These are phyloP conservation scores for Epichloe aotearoae DNA, from an alignment of 2,329 filamentous ascomycete species.

Conservation along the genomic window DNA sequence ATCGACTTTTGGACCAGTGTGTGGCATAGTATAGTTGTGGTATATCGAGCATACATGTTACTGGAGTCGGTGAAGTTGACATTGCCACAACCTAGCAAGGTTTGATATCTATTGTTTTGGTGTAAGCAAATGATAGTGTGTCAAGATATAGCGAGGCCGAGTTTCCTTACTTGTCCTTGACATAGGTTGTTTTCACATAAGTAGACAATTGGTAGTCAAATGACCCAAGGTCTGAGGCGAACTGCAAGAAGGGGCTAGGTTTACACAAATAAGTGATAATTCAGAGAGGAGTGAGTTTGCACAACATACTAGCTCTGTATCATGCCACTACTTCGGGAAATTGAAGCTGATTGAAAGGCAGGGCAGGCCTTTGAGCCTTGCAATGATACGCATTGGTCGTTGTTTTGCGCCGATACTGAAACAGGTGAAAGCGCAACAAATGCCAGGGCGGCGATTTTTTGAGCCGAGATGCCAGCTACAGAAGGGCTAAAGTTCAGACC, in stretches of 20 bases:
- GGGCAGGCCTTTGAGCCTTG: slow-evolving; percentile 56
- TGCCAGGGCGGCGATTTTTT: slow-evolving; percentile 9
- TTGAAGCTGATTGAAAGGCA: slow-evolving; percentile 58
- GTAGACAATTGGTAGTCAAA: slow-evolving; percentile 65
- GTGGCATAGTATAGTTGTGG: slow-evolving; percentile 85
- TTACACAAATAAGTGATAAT: slow-evolving; percentile 2
- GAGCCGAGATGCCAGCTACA: background rate
- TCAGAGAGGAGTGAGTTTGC: background rate
- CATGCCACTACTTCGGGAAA: slow-evolving; percentile 49
- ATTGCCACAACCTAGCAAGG: slow-evolving; percentile 64
- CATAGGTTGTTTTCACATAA: slow-evolving; percentile 65
- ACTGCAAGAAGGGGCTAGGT: slow-evolving; percentile 67
- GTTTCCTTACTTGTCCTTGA: slow-evolving; percentile 54
- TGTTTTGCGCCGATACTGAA: slow-evolving; percentile 23
- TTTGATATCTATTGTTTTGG: slow-evolving; percentile 52
- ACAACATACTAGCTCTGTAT: slow-evolving; percentile 50
- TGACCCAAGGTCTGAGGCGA: slow-evolving; percentile 58
- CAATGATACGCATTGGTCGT: slow-evolving; percentile 48
- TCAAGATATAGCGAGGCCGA: background rate
- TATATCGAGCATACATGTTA: slow-evolving; percentile 83
- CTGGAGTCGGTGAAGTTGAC: slow-evolving; percentile 68
- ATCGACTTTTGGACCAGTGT: slow-evolving; percentile 85
- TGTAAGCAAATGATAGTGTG: background rate
- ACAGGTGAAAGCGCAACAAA: slow-evolving; percentile 15
- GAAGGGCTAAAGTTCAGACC: background rate